These are phyloP conservation scores for Fusarium guadeloupense DNA, from an alignment of 2,329 filamentous ascomycete genomes.

Conservation along the genomic window DNA sequence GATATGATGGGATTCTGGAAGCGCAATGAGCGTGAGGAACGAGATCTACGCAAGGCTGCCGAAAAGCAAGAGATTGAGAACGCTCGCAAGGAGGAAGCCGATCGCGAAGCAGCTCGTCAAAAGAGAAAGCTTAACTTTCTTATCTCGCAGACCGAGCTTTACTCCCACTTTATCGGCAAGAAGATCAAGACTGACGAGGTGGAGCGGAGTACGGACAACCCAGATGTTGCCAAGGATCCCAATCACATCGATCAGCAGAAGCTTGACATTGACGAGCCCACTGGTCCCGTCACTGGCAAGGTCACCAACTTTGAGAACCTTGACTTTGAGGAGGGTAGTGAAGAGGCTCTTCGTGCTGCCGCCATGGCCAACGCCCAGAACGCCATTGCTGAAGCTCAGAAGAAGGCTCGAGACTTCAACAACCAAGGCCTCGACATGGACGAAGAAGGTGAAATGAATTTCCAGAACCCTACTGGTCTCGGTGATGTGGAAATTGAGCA, in stretches of 20 bases:
- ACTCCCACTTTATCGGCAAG: slow-evolving; percentile 99
- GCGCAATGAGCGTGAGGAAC: slow-evolving; percentile 96
- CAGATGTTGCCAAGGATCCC: slow-evolving; percentile 69
- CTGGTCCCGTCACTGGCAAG: slow-evolving; percentile 68
- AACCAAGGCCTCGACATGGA: slow-evolving; percentile 75
- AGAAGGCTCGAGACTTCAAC: slow-evolving; percentile 93
- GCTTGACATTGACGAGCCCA: slow-evolving; percentile 61
- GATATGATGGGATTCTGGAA: slow-evolving; percentile 99
- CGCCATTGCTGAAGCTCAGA: slow-evolving; percentile 92
- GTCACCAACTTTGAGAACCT: slow-evolving; percentile 95
- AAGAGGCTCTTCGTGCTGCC: slow-evolving; percentile 79
- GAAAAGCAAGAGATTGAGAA: slow-evolving; percentile 97
- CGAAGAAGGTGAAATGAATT: slow-evolving; percentile 98
- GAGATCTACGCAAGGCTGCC: slow-evolving; percentile 90
- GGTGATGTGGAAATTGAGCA: slow-evolving; percentile 95
- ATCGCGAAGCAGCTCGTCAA: slow-evolving; percentile 95
- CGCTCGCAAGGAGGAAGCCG: slow-evolving; percentile 94
- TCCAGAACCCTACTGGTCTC: slow-evolving; percentile 96
- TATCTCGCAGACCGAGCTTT: slow-evolving; percentile 97
- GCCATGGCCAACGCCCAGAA: slow-evolving; percentile 96
- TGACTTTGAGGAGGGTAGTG: slow-evolving; percentile 95
- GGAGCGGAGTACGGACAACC: slow-evolving; percentile 86
- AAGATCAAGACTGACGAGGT: slow-evolving; percentile 99
- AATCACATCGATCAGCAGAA: slow-evolving; percentile 53
- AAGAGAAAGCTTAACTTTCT: slow-evolving; percentile 99